A percentile compares a stretch with the other conserved stretches of the same genome.
These are phyloP conservation scores for Cladosporium sp. DNA, from an alignment of 2,329 filamentous ascomycete genomes.

Conservation along the genomic window DNA sequence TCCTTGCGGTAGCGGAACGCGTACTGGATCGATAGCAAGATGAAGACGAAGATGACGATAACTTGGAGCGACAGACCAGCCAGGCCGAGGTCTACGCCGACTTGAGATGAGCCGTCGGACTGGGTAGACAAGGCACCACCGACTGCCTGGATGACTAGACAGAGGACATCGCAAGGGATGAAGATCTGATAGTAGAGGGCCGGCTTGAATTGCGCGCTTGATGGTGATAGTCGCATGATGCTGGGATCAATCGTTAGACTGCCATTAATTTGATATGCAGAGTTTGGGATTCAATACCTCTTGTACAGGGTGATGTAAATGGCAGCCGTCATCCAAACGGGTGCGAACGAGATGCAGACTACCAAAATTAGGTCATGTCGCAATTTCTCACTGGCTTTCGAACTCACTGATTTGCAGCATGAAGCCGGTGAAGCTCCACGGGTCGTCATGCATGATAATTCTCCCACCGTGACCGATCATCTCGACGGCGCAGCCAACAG, in stretches of 20 bases:
- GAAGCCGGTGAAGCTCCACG: constrained; percentile 46
- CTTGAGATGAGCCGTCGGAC: constrained; percentile 30
- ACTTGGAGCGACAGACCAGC: constrained; percentile 64
- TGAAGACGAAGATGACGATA: constrained; percentile 57
- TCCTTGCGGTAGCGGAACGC: constrained; percentile 8
- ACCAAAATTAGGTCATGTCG: constrained; percentile 47
- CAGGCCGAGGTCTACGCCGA: constrained; percentile 65
- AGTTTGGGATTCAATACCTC: not conserved
- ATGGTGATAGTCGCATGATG: constrained; percentile 23
- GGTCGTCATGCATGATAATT: constrained; percentile 56
- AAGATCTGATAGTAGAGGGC: constrained; percentile 44
- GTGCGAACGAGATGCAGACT: constrained; percentile 62
- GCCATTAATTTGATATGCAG: not conserved
- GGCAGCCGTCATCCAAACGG: constrained; percentile 64
- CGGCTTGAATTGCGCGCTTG: constrained; percentile 25
- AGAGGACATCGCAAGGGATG: constrained; percentile 63
- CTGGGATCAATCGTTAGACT: constrained; percentile 6
- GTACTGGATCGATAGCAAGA: constrained; percentile 28
- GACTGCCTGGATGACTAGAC: constrained; percentile 60
- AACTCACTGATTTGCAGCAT: constrained; percentile 36
- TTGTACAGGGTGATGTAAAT: constrained; percentile 62
- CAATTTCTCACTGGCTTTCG: not conserved
- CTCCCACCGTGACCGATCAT: constrained; percentile 61
- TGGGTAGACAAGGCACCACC: constrained; percentile 50
- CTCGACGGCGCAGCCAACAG: constrained; percentile 56